Conservation (phyloP, 495 filamentous ascomycete genomes). For the Darksidea phi region DNA sequence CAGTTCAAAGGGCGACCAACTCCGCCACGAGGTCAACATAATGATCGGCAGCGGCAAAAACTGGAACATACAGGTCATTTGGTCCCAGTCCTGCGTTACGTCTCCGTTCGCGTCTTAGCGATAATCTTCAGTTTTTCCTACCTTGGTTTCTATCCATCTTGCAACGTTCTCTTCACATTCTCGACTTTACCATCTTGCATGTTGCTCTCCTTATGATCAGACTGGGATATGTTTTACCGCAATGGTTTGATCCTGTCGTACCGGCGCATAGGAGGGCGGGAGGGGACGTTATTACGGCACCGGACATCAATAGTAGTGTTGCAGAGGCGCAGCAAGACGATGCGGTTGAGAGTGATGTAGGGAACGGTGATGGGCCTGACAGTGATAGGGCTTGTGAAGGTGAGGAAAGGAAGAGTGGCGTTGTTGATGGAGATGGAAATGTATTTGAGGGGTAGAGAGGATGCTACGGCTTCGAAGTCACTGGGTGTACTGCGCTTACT, state of each 20-base stretch:
- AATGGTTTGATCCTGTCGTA: slow-evolving; percentile 45
- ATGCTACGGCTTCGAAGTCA: too few relatives aligned
- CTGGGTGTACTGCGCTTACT: too few relatives aligned
- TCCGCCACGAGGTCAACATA: slow-evolving; percentile 26
- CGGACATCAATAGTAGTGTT: too few relatives aligned
- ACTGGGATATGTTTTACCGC: slow-evolving; percentile 42
- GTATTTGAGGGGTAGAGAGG: too few relatives aligned
- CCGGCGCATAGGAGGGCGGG: slow-evolving; percentile 19
- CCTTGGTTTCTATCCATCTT: slow-evolving; percentile 43
- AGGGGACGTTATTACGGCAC: too few relatives aligned
- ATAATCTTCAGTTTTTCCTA: slow-evolving; percentile 49
- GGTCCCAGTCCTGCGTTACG: slow-evolving; percentile 42
- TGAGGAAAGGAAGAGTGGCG: too few relatives aligned
- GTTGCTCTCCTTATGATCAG: slow-evolving; percentile 38
- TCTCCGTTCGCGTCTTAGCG: slow-evolving; percentile 43
- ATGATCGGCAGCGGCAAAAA: slow-evolving; percentile 37
- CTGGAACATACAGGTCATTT: slow-evolving; percentile 45
- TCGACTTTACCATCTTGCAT: slow-evolving; percentile 45
- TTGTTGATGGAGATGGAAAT: too few relatives aligned
- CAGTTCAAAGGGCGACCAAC: slow-evolving; percentile 25
- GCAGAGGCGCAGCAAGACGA: too few relatives aligned
- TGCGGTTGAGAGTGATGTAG: too few relatives aligned
- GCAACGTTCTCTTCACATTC: slow-evolving; percentile 45
- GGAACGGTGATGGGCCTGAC: too few relatives aligned
- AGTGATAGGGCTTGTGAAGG: too few relatives aligned